Percentiles rank a stretch among this genome's conserved stretches.
phyloP scores from a whole-genome alignment of 2,329 filamentous ascomycete genomes.

The Amauroascus niger region DNA sequence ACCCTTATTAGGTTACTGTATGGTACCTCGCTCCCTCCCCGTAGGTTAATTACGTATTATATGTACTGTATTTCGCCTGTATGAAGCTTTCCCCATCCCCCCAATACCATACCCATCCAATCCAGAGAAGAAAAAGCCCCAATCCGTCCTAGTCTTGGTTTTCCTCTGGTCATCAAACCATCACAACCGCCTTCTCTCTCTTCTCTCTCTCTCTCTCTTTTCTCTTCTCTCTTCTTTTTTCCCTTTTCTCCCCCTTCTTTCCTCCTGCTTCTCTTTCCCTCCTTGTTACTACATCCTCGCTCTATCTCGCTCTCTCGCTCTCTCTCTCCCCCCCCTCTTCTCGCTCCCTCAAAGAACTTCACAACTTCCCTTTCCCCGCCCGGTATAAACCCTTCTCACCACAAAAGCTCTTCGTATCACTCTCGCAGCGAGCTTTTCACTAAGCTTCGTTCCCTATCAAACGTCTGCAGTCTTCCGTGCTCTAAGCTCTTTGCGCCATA shows the following conservation, averaged over 20 bases:
- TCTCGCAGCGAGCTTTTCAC: constrained; percentile 41
- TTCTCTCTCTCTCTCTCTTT: constrained; percentile 5
- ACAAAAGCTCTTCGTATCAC: constrained; percentile 8
- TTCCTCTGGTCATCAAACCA: constrained; percentile 5
- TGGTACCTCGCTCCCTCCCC: too few relatives aligned
- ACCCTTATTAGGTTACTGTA: too few relatives aligned
- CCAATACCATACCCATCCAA: too few relatives aligned
- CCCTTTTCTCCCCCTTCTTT: constrained; percentile 13
- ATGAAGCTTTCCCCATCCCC: neutral
- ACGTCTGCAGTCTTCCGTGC: constrained; percentile 10
- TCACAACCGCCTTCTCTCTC: neutral
- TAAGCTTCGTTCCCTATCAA: constrained; percentile 39
- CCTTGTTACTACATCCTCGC: constrained; percentile 10
- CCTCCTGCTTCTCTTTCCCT: constrained; percentile 8
- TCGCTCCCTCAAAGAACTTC: constrained; percentile 5
- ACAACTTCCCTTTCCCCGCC: neutral
- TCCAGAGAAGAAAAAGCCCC: neutral
- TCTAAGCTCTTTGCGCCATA: neutral
- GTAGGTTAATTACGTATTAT: too few relatives aligned
- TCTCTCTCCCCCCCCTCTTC: constrained; percentile 4
- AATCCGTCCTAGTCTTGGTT: neutral
- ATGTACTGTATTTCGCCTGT: neutral
- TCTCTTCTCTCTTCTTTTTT: constrained; percentile 8
- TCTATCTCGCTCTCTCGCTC: constrained; percentile 13
- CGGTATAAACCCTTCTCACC: constrained; percentile 7